Base-by-base conservation (phyloP, 1,139 yeast species). In the Pichia sp. region DNA sequence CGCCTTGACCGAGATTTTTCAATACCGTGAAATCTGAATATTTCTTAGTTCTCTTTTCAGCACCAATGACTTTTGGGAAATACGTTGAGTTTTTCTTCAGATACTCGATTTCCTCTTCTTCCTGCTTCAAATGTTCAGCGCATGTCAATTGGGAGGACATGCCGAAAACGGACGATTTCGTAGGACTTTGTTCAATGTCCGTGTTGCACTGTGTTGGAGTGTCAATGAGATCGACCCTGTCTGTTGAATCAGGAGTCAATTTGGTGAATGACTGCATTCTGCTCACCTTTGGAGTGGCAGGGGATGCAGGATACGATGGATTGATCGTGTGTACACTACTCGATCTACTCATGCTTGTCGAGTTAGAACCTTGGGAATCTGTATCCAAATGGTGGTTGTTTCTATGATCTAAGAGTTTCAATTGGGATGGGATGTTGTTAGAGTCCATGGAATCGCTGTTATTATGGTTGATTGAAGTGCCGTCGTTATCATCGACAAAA, bases 1-100 rank as follows among this genome's bases (percentile, higher is more conserved):
- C 97, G 38, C 99, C 99, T 64, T 87, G 95, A 1, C 99, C 99
- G 82, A 93, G 79, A 53, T 83, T 81, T 61, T 86, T 85, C 39
- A 88, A 48, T 1, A 87, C 77, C 4, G 70, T 68, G 59, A 88
- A 93, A 62, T 90, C 96, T 0, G 75, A 63, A 54, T 88, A 77
- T 53, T 80, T 79, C 63, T 88, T 88, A 30, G 77, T 77, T 53
- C 90, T 71, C 61, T 87, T 73, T 47, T 71, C 70, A 11, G 69
- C 66, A 1, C 94, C 94, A 50, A 85, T 80, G 30, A 66, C 68
- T 19, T 66, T 61, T 0, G 88, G 88, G 77, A 84, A 82, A 45
- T 68, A 63, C 1, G 45, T 37, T 11, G 54, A 53, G 22, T 44
- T 40, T n/a, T 37, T 21, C 28, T 45, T 47, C 17, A 53, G 37